A percentile compares a stretch with the other conserved stretches of the same genome.
These are phyloP conservation scores for Chlamydomonas sphaeroides DNA, from an alignment of 139 green algal genomes.

Conservation along the genomic window DNA sequence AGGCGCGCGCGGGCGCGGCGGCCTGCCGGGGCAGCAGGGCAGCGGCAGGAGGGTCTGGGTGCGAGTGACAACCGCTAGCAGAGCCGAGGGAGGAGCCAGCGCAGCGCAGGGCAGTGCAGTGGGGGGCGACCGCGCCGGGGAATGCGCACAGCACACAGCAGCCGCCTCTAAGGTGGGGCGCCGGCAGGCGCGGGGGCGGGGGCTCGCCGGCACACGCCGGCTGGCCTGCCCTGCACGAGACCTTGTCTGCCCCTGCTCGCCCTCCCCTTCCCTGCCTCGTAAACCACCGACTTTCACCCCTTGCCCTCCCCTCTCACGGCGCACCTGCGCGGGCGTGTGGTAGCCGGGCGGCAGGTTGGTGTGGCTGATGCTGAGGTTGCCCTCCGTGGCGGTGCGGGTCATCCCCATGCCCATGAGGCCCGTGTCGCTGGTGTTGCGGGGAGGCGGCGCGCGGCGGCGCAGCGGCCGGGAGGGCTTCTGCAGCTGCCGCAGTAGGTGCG, in stretches of 20 bases:
- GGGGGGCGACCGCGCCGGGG: neutral
- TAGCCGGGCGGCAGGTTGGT: neutral
- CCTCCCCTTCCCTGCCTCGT: no score
- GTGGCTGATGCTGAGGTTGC: conserved; percentile 15
- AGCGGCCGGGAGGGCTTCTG: conserved; percentile 43
- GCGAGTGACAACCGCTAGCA: neutral
- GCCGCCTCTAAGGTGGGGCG: no score
- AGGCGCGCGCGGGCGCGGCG: conserved; percentile 17
- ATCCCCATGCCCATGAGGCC: conserved; percentile 4
- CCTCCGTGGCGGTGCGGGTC: conserved; percentile 16
- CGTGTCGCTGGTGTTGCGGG: conserved; percentile 34
- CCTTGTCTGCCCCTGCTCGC: no score
- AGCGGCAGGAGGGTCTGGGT: neutral
- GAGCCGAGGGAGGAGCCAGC: no score
- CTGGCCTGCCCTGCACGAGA: no score
- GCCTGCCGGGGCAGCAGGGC: neutral
- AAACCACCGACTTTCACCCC: no score
- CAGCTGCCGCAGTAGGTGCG: conserved; percentile 61
- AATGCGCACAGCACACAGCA: no score
- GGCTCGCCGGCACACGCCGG: no score
- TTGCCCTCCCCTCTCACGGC: no score
- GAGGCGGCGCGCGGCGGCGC: conserved; percentile 31
- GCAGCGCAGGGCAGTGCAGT: neutral
- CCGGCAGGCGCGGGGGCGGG: no score
- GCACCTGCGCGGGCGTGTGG: conserved; percentile 1